Conservation (phyloP, 495 filamentous ascomycete genomes). For the Rostrohypoxylon terebratum region DNA sequence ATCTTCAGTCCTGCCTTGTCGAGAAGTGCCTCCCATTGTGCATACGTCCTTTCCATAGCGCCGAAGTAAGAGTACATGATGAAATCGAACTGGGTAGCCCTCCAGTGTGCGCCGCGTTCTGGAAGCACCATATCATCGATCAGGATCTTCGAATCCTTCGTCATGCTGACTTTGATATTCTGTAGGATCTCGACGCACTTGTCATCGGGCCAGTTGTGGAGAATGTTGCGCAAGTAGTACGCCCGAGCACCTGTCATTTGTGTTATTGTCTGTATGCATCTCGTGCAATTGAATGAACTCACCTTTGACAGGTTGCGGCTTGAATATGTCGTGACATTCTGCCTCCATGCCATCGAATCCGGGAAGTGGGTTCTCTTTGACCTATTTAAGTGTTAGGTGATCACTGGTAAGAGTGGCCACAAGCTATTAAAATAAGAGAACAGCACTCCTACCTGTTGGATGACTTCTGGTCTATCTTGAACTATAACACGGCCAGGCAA, state of each 20-base stretch:
- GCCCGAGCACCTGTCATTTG: slow-evolving; percentile 51
- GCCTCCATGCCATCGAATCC: slow-evolving; percentile 45
- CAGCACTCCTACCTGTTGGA: slow-evolving; percentile 34
- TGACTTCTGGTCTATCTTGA: slow-evolving; percentile 59
- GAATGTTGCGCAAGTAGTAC: slow-evolving; percentile 61
- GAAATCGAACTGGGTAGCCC: slow-evolving; percentile 57
- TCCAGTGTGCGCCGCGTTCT: slow-evolving; percentile 52
- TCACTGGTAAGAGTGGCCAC: too few species aligned
- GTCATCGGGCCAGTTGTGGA: slow-evolving; percentile 61
- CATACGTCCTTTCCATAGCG: background rate
- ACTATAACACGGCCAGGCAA: slow-evolving; percentile 58
- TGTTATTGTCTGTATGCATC: background rate
- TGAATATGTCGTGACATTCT: slow-evolving; percentile 64
- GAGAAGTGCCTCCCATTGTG: slow-evolving; percentile 1
- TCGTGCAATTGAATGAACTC: slow-evolving; percentile 8
- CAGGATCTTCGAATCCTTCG: slow-evolving; percentile 54
- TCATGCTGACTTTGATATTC: slow-evolving; percentile 52
- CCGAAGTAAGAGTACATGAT: slow-evolving; percentile 49
- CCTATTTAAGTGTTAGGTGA: slow-evolving; percentile 24
- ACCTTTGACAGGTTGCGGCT: slow-evolving; percentile 60
- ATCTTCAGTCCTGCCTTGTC: slow-evolving; percentile 6
- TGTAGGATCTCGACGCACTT: slow-evolving; percentile 55
- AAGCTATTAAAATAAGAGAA: too few species aligned
- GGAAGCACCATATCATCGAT: slow-evolving; percentile 62
- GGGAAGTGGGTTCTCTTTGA: slow-evolving; percentile 23